These are phyloP conservation scores for Akanthomyces dipterigenus DNA, from an alignment of 2,329 filamentous ascomycete species.

Conservation along the genomic window DNA sequence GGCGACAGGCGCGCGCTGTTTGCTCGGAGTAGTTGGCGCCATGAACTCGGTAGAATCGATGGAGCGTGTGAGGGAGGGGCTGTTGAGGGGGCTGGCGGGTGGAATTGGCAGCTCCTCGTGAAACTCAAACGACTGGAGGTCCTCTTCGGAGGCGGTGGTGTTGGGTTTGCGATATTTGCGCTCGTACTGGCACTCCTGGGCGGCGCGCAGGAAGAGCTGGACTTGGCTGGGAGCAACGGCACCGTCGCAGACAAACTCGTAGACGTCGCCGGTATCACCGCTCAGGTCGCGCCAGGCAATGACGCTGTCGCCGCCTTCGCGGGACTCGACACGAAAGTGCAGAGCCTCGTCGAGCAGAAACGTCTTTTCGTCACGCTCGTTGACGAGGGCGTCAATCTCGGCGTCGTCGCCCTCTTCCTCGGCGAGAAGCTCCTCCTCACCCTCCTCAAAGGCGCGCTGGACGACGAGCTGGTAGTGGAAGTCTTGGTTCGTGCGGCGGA, in stretches of 20 bases:
- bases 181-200: slow-evolving; percentile 95
- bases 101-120: slow-evolving; percentile 56
- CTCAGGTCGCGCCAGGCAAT: slow-evolving; percentile 94
- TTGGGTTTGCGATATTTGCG: slow-evolving; percentile 80
- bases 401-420: slow-evolving; percentile 85
- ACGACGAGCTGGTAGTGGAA: slow-evolving; percentile 97
- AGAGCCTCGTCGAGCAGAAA: slow-evolving; percentile 92
- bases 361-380: slow-evolving; percentile 92
- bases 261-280: slow-evolving; percentile 90
- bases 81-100: slow-evolving; percentile 55
- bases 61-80: slow-evolving; percentile 47
- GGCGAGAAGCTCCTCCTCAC: slow-evolving; percentile 83
- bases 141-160: slow-evolving; percentile 71
- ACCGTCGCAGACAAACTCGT: slow-evolving; percentile 90
- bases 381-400: slow-evolving; percentile 63
- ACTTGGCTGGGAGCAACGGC: slow-evolving; percentile 65
- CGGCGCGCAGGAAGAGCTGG: slow-evolving; percentile 71
- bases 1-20: slow-evolving; percentile 37
- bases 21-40: slow-evolving; percentile 38
- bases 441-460: slow-evolving; percentile 94
- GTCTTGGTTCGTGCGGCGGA: slow-evolving; percentile 87
- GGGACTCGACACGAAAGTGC: slow-evolving; percentile 76
- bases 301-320: slow-evolving; percentile 74
- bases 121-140: slow-evolving; percentile 80
- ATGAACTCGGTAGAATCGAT: slow-evolving; percentile 53